Base-by-base conservation (phyloP, 2,329 filamentous ascomycete genomes). In the Lasiodiplodia hormozganensis region DNA sequence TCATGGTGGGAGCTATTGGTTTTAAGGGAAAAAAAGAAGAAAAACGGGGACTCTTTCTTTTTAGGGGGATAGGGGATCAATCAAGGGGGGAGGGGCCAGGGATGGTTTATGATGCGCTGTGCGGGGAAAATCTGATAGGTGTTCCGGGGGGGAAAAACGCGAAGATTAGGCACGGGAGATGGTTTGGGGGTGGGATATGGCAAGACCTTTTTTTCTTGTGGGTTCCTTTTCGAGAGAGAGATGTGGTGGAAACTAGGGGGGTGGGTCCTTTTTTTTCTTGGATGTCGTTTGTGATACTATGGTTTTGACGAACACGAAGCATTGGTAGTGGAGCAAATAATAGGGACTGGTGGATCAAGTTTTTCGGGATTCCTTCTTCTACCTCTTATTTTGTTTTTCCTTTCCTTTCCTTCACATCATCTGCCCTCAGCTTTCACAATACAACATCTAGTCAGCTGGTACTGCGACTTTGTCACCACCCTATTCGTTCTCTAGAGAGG, bases 1-100 rank as follows among this genome's bases (percentile, higher is more conserved):
- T 72, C 83, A 86, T 62, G 92, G 92, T 3, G 87, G 91, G 78
- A 81, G 79, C 71, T 85, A 85, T 77, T 82, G 77, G 78, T 84
- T 85, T 72, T 85, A 40, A 65, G 1, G 31, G 43, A n/a, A 5
- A 14, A 21, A 21, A 47, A 47, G 38, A 40, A 38, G 14, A 12
- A n/a, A 21, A 47, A 21, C 10, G 18, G 43, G 43, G 31, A 34
- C 31, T 34, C 1, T 34, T 8, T 31, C 8, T 31, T 47, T 11
- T 40, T 47, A 3, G n/a, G 8, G n/a, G 43, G 43, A 6, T 28
- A 8, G n/a, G 43, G 8, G 11, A 21, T 47, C 31, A 34, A 34
- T 34, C 31, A 10, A 47, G 10, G 43, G 36, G 3, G n/a, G 43
- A 12, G 3, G n/a, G 21, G 18, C 40, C 11, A 14, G n/a, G 43